Percentiles rank a stretch among this genome's conserved stretches.
Conservation (phyloP, 768 basidiomycete genomes). For the Boletus pseudo-olivaceus region DNA sequence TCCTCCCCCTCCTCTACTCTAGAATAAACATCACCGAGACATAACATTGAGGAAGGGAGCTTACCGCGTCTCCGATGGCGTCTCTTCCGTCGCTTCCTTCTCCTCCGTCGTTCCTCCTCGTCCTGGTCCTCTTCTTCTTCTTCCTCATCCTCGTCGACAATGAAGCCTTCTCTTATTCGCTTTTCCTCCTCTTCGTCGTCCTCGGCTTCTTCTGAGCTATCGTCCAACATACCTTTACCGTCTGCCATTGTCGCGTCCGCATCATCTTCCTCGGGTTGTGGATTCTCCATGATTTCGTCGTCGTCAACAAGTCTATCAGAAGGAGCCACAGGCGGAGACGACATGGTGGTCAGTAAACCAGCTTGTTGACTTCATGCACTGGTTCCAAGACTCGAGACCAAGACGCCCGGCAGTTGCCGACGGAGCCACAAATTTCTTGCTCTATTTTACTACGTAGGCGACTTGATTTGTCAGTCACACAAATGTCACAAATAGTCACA, state of each 20-base stretch:
- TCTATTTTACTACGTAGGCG: neutral
- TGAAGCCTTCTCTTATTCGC: constrained; percentile 82
- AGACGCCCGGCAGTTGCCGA: constrained; percentile 22
- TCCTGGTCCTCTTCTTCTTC: constrained; percentile 80
- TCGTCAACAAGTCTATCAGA: constrained; percentile 34
- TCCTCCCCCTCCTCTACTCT: constrained; percentile 50
- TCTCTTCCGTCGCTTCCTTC: constrained; percentile 65
- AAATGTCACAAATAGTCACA: neutral
- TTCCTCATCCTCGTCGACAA: constrained; percentile 91
- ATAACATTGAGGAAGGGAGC: constrained; percentile 16
- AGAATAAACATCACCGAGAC: constrained; percentile 10
- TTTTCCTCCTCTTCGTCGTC: constrained; percentile 88
- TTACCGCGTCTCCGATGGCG: constrained; percentile 55
- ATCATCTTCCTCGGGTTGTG: constrained; percentile 48
- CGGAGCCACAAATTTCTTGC: constrained; percentile 22
- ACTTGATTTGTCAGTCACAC: neutral
- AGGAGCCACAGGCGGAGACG: constrained; percentile 46
- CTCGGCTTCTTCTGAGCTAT: constrained; percentile 87
- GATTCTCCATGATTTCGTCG: constrained; percentile 63
- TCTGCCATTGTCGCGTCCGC: constrained; percentile 52
- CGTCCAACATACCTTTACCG: constrained; percentile 50
- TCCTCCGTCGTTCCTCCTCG: constrained; percentile 51
- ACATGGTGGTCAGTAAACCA: constrained; percentile 43
- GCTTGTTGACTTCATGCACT: constrained; percentile 7
- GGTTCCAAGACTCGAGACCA: neutral